phyloP scores from a whole-genome alignment of 1,284 basidiomycete genomes.

The Sporisorium sorghi region DNA sequence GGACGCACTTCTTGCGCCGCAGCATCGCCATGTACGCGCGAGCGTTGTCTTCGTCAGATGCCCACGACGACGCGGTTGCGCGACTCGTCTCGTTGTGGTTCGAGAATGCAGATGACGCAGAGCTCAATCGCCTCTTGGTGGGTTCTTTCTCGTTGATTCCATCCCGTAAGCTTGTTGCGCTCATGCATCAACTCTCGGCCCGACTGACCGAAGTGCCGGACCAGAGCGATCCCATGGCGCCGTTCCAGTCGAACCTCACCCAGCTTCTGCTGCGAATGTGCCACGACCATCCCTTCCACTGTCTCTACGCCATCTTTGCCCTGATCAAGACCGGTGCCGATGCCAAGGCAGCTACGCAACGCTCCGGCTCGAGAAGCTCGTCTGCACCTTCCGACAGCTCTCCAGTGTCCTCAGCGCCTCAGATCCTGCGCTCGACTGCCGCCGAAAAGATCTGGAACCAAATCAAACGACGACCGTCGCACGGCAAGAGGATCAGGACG shows the following conservation, averaged over 20 bases:
- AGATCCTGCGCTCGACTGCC: constrained; percentile 74
- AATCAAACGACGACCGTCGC: constrained; percentile 72
- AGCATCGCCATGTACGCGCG: constrained; percentile 86
- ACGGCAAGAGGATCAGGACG: constrained; percentile 72
- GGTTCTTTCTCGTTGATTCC: constrained; percentile 77
- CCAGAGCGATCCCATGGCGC: constrained; percentile 65
- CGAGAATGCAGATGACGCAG: constrained; percentile 78
- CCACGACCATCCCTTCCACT: constrained; percentile 91
- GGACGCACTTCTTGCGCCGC: constrained; percentile 76
- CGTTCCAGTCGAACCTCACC: constrained; percentile 77
- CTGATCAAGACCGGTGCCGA: constrained; percentile 56
- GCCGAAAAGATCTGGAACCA: constrained; percentile 78
- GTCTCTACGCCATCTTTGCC: constrained; percentile 88
- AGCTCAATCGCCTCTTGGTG: constrained; percentile 74
- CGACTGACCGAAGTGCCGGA: constrained; percentile 72
- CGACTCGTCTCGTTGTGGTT: constrained; percentile 93
- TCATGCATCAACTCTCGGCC: constrained; percentile 91
- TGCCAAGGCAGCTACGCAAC: constrained; percentile 22
- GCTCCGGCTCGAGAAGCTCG: constrained; percentile 21
- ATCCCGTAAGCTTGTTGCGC: constrained; percentile 87
- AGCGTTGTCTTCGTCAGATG: constrained; percentile 78
- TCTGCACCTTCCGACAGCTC: background rate
- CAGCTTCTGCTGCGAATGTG: constrained; percentile 81
- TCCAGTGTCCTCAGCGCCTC: constrained; percentile 23
- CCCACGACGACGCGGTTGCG: constrained; percentile 80